A percentile compares a stretch with the other conserved stretches of the same genome.
These are phyloP conservation scores for Oidiodendron maius DNA, from an alignment of 495 filamentous ascomycete genomes.

Conservation along the genomic window DNA sequence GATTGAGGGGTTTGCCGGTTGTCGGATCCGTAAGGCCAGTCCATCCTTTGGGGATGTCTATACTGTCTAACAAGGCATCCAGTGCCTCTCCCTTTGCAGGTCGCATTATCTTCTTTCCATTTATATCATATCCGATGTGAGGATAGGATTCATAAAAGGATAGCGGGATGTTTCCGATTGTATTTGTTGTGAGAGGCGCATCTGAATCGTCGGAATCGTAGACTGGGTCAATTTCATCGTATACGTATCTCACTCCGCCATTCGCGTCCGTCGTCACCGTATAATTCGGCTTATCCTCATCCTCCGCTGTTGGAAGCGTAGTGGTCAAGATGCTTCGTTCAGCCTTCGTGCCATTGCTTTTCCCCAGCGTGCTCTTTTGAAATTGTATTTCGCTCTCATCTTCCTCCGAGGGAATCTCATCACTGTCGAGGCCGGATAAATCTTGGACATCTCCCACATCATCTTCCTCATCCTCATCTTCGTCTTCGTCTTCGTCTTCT, in stretches of 20 bases:
- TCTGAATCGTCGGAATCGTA: slow-evolving; percentile 96
- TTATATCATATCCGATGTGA: slow-evolving; percentile 98
- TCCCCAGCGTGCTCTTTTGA: slow-evolving; percentile 17
- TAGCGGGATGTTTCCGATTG: slow-evolving; percentile 90
- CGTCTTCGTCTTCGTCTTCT: slow-evolving; percentile 44
- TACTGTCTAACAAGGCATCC: slow-evolving; percentile 90
- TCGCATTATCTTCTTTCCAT: slow-evolving; percentile 95
- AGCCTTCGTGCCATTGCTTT: slow-evolving; percentile 25
- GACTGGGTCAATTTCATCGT: slow-evolving; percentile 85
- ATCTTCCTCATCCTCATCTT: slow-evolving; percentile 38
- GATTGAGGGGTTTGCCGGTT: slow-evolving; percentile 84
- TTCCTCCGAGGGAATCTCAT: slow-evolving; percentile 52
- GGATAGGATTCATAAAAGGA: slow-evolving; percentile 96
- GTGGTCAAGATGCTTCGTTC: slow-evolving; percentile 12
- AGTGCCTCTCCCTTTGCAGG: slow-evolving; percentile 91
- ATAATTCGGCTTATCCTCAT: slow-evolving; percentile 47
- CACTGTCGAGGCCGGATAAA: slow-evolving; percentile 47
- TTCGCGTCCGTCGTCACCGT: slow-evolving; percentile 51
- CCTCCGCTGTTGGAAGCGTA: slow-evolving; percentile 24
- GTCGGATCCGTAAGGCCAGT: slow-evolving; percentile 90
- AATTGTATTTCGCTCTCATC: slow-evolving; percentile 27
- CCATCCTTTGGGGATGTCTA: slow-evolving; percentile 97
- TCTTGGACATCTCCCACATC: slow-evolving; percentile 38
- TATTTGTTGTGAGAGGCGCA: slow-evolving; percentile 71
- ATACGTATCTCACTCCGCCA: slow-evolving; percentile 47